Conservation (phyloP, 257 asterid species). For the Nicotiana noctiflora region DNA sequence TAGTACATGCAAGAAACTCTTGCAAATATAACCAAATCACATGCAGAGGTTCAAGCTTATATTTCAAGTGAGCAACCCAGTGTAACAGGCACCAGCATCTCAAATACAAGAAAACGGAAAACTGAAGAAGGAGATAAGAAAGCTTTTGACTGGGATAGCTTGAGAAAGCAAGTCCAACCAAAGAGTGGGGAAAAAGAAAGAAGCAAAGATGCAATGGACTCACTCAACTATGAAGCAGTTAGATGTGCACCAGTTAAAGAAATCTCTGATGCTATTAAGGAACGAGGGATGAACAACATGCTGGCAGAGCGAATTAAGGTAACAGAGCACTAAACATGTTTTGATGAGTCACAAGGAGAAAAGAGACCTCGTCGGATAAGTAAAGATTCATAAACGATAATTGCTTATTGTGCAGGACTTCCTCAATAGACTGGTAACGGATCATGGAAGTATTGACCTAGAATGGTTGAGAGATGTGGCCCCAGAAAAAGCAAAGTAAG, state of each 20-base stretch:
- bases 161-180: conserved; percentile 57
- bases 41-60: conserved; percentile 20
- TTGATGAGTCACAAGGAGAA: conserved; percentile 4
- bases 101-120: conserved; percentile 51
- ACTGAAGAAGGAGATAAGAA: conserved; percentile 40
- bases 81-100: conserved; percentile 18
- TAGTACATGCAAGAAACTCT: conserved; percentile 1
- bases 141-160: conserved; percentile 65
- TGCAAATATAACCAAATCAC: background rate
- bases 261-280: conserved; percentile 34
- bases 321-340: background rate
- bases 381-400: background rate
- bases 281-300: conserved; percentile 53
- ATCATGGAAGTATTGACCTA: conserved; percentile 76
- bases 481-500: conserved; percentile 80
- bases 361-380: background rate
- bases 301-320: conserved; percentile 74
- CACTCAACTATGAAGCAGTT: conserved; percentile 63
- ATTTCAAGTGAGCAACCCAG: conserved; percentile 19
- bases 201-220: conserved; percentile 59
- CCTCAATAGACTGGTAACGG: conserved; percentile 65
- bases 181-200: conserved; percentile 41
- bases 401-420: conserved; percentile 61
- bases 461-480: conserved; percentile 92
- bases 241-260: conserved; percentile 26